Evolutionary conservation across 2,329 filamentous ascomycete genomes (phyloP), one percentile per base, ranked within the genome.

Genomic region (Akanthomyces uredinophilus): DNA sequence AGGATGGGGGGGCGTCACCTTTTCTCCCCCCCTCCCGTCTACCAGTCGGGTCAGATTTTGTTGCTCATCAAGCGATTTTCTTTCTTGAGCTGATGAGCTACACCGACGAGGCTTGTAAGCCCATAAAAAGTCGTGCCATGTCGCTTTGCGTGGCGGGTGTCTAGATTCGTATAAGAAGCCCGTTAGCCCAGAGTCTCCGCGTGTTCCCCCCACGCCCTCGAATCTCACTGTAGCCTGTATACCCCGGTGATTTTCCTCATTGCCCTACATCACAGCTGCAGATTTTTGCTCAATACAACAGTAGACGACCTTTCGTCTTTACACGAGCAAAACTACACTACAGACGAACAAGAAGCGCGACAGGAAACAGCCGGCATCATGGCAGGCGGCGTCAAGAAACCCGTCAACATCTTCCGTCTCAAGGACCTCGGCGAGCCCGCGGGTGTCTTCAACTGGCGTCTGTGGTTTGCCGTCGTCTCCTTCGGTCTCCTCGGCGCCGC

Each of bases 391-490:
- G 78, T 79, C 63, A 83, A 83, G 73, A 83, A 82, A 68, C 81
- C 81, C 63, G 77, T 83, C 73, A 83, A 84, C 68, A 78, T 91
- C 69, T 92, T 91, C 77, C 83, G 79, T 68, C 74, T 88, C 64
- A 81, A 84, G 69, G 73, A 88, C 65, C 78, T 86, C 54, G 83
- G 83, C 63, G 88, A 90, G 64, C 90, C 90, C 5, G 81, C 82
- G 61, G 84, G 89, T 70, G 83, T 87, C 65, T 84, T 92, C 72
- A 93, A 93, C 76, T 92, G 88, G 88, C 81, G 85, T 50, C 79
- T 93, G 64, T 92, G 88, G 87, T 91, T 90, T 73, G 87, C 89
- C 47, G 88, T 92, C 60, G 71, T 90, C 65, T 87, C 85, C 5
- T 91, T 92, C 65, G 87, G 87, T 53, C 81, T 94, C 41, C 85